phyloP scores from a whole-genome alignment of 1,284 basidiomycete species.

The Laetiporus sulphureus region DNA sequence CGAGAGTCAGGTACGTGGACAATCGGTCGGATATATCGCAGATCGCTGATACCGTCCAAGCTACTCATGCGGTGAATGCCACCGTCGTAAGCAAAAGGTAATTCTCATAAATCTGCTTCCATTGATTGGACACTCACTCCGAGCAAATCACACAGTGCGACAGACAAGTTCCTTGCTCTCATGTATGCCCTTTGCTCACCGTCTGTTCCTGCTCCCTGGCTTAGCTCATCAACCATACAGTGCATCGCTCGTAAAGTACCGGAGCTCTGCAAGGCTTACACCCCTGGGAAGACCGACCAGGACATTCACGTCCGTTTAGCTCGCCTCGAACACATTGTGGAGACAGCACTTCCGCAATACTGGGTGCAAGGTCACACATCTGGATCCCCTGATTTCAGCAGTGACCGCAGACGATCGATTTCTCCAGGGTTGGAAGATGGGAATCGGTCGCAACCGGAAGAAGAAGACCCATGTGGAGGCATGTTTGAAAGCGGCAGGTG shows the following conservation, averaged over 20 bases:
- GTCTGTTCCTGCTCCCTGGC: slow-evolving; percentile 9
- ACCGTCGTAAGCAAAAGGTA: slow-evolving; percentile 79
- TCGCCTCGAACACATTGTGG: slow-evolving; percentile 73
- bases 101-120: slow-evolving; percentile 3
- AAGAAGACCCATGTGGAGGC: slow-evolving; percentile 67
- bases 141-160: slow-evolving; percentile 49
- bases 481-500: slow-evolving; percentile 76
- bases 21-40: too few relatives aligned
- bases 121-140: slow-evolving; percentile 2
- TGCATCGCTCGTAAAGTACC: slow-evolving; percentile 78
- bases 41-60: too few relatives aligned
- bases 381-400: slow-evolving; percentile 23
- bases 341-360: slow-evolving; percentile 69
- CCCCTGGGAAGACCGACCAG: slow-evolving; percentile 77
- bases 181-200: slow-evolving; percentile 40
- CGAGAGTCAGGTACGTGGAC: slow-evolving; percentile 63
- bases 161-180: slow-evolving; percentile 74
- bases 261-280: slow-evolving; percentile 79
- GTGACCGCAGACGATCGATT: slow-evolving; percentile 34
- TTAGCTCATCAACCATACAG: slow-evolving; percentile 29
- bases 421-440: slow-evolving; percentile 56
- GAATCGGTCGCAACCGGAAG: slow-evolving; percentile 58
- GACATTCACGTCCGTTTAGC: slow-evolving; percentile 66
- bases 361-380: slow-evolving; percentile 34
- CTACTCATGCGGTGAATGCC: slow-evolving; percentile 83